phyloP scores from a whole-genome alignment of 768 basidiomycete genomes.

The Suillus occidentalis region DNA sequence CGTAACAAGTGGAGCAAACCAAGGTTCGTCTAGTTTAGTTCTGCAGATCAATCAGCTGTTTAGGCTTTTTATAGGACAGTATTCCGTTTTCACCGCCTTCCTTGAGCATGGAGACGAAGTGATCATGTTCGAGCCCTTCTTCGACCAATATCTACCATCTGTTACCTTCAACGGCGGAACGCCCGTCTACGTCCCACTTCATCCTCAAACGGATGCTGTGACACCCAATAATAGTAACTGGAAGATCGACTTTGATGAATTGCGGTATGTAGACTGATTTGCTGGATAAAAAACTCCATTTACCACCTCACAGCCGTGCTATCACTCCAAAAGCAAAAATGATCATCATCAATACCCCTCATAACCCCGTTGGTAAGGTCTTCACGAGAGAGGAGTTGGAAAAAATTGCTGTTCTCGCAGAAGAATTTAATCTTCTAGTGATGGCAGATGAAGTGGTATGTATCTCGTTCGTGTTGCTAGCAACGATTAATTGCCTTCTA shows the following conservation, averaged over 20 bases:
- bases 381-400: conserved; percentile 84
- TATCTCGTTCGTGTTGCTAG: not conserved
- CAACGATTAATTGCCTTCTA: conserved; percentile 28
- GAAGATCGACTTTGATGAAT: conserved; percentile 87
- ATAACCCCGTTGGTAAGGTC: conserved; percentile 98
- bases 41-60: conserved; percentile 1
- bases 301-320: conserved; percentile 52
- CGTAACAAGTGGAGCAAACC: conserved; percentile 95
- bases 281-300: not conserved
- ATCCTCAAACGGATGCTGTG: conserved; percentile 64
- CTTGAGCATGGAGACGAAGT: conserved; percentile 93
- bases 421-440: conserved; percentile 89
- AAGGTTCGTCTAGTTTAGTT: conserved; percentile 53
- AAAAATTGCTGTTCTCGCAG: conserved; percentile 80
- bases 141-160: conserved; percentile 92
- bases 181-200: conserved; percentile 93
- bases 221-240: conserved; percentile 73
- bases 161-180: conserved; percentile 93
- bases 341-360: conserved; percentile 94
- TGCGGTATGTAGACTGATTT: conserved; percentile 51
- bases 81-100: conserved; percentile 91
- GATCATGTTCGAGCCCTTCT: conserved; percentile 98
- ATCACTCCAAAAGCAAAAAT: conserved; percentile 91
- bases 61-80: conserved; percentile 64
- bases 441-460: conserved; percentile 96